phyloP scores from a whole-genome alignment of 139 green algal species.

The Edaphochlamys debaryana region DNA sequence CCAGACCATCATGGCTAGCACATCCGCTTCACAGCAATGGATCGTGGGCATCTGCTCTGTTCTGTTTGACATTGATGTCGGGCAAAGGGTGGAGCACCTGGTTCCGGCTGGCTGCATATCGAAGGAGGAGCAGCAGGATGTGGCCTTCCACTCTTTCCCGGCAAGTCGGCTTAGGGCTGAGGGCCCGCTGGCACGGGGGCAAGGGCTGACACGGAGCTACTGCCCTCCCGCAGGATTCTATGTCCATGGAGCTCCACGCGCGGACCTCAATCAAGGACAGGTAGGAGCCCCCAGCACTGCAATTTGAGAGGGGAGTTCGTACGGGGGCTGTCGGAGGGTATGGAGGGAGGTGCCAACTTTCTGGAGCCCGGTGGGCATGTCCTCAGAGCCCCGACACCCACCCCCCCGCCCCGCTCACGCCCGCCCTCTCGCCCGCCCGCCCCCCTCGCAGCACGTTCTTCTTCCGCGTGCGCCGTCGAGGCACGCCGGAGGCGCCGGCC shows the following conservation, averaged over 20 bases:
- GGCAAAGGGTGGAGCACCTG: constrained; percentile 63
- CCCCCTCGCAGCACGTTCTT: constrained; percentile 73
- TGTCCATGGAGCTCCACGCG: constrained; percentile 73
- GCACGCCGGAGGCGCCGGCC: not conserved
- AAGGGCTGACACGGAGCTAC: too few species aligned
- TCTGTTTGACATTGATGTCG: constrained; percentile 77
- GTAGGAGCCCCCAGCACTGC: too few species aligned
- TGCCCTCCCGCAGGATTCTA: constrained; percentile 31
- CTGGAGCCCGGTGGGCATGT: not conserved
- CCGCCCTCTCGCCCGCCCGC: not conserved
- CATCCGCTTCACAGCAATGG: constrained; percentile 41
- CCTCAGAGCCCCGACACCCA: not conserved
- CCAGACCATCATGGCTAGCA: not conserved
- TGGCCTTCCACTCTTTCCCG: constrained; percentile 77
- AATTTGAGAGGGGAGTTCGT: too few species aligned
- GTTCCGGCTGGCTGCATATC: constrained; percentile 55
- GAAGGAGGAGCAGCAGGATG: constrained; percentile 55
- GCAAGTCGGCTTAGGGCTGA: constrained; percentile 36
- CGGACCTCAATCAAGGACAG: constrained; percentile 73
- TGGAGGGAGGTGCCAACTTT: not conserved
- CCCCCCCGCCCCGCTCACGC: not conserved
- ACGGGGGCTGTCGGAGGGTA: too few species aligned
- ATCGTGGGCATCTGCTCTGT: constrained; percentile 63
- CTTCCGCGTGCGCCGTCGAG: constrained; percentile 66
- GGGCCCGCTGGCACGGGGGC: too few species aligned